phyloP scores from a whole-genome alignment of 2,329 filamentous ascomycete species.

The Talaromyces sp. region DNA sequence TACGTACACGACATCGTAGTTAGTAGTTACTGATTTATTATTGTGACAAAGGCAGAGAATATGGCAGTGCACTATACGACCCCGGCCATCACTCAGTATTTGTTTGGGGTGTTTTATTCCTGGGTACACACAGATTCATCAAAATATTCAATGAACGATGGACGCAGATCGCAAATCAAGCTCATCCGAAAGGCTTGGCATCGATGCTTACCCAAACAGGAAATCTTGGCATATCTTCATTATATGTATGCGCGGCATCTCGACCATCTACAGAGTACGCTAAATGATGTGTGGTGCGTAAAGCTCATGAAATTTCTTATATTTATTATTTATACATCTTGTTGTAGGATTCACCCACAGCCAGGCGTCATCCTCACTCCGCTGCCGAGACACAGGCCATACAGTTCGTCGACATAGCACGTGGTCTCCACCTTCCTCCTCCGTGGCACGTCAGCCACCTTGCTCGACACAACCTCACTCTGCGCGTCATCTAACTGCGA shows the following conservation, averaged over 20 bases:
- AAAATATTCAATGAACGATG: too few species aligned
- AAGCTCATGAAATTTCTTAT: too few species aligned
- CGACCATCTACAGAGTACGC: background rate
- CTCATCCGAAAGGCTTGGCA: background rate
- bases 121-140: background rate
- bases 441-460: background rate
- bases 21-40: too few species aligned
- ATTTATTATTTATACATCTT: too few species aligned
- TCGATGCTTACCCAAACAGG: background rate
- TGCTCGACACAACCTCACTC: background rate
- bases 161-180: background rate
- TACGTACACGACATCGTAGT: too few species aligned
- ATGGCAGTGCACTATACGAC: too few species aligned
- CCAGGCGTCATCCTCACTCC: slow-evolving; percentile 8
- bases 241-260: background rate
- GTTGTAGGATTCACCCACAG: background rate
- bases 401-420: slow-evolving; percentile 10
- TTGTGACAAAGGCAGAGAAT: too few species aligned
- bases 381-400: slow-evolving; percentile 7
- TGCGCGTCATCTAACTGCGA: slow-evolving; percentile 7
- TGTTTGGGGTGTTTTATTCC: too few species aligned
- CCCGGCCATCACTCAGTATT: too few species aligned
- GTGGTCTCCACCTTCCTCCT: slow-evolving; percentile 1
- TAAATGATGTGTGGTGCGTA: too few species aligned
- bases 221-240: background rate